A percentile compares a stretch with the other conserved stretches of the same genome.
Evolutionary conservation across 495 filamentous ascomycete species (phyloP).

Genomic region (Hypoxylon crocopeplum): DNA sequence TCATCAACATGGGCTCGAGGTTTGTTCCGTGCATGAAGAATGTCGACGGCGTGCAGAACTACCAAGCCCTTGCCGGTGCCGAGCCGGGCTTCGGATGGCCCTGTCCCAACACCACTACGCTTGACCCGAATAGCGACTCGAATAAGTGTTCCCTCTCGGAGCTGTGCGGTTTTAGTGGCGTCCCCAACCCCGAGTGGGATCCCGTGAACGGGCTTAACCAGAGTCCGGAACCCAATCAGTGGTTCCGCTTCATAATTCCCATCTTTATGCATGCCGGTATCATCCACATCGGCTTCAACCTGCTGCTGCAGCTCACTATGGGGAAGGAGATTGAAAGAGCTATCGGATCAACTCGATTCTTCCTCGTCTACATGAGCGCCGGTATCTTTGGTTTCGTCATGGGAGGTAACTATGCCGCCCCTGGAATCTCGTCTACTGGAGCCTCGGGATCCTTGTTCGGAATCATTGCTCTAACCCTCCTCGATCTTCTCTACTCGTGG

Average conservation of each 20-base stretch:
- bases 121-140: constrained; percentile 46
- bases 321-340: constrained; percentile 88
- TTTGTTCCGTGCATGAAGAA: constrained; percentile 96
- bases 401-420: constrained; percentile 88
- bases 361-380: constrained; percentile 83
- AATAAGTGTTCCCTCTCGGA: constrained; percentile 74
- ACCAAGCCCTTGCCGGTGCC: constrained; percentile 25
- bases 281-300: constrained; percentile 94
- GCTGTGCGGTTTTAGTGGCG: constrained; percentile 80
- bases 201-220: constrained; percentile 43
- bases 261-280: constrained; percentile 95
- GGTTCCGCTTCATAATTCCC: constrained; percentile 94
- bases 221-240: constrained; percentile 78
- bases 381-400: constrained; percentile 98
- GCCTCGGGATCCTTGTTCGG: constrained; percentile 92
- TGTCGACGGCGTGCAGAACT: constrained; percentile 67
- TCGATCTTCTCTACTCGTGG: constrained; percentile 95
- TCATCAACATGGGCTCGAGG: constrained; percentile 95
- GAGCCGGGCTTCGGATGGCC: constrained; percentile 58
- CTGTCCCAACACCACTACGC: constrained; percentile 77
- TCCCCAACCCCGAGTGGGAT: constrained; percentile 67
- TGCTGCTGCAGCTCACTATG: constrained; percentile 86
- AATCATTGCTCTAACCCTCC: constrained; percentile 82
- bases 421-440: constrained; percentile 80
- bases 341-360: constrained; percentile 85